Evolutionary conservation across 306 rosid genomes (phyloP), one percentile per base, ranked within the genome.

Genomic region (Prosopis cineraria): DNA sequence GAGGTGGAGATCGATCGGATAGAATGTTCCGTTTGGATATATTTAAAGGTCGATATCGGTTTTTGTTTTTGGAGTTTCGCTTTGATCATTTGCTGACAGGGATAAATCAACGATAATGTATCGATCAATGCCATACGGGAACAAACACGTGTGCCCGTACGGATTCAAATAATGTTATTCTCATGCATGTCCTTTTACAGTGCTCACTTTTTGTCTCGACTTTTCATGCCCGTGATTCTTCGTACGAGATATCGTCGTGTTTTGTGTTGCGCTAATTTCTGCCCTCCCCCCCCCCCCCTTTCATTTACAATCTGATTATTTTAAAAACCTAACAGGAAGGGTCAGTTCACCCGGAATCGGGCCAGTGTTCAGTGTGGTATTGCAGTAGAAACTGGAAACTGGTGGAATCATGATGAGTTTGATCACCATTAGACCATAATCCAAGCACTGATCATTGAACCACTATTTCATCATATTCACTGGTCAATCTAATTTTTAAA

Each of bases 81-180:
- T 80, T 79, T 82, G 79, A 87, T 86, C 85, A 80, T 85, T 55
- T 71, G 71, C 47, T 72, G 91, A 85, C 55, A 84, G 74, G 63
- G 89, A 83, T 64, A 43, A 31, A 74, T 77, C 76, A 41, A 79
- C 45, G 62, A 29, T 73, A 45, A 68, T 82, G 95, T 90, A 87
- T 53, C 16, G 60, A 53, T 85, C 86, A 60, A 74, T 70, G 85
- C 85, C 84, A 79, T 80, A 78, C 76, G 72, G 53, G 48, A 69
- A 81, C 37, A 80, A 82, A 79, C 81, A 78, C 82, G 72, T 76
- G 84, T 85, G 85, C 79, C 85, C 86, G 30, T 82, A 89, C 93
- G 93, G 89, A 56, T 88, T 84, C 25, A 68, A 34, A 50, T 53
- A 3, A 7, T 33, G 19, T 50, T 14, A 12, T 83, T 48, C 68